These are phyloP conservation scores for Phellopilus nigrolimitatus DNA, from an alignment of 1,284 basidiomycete species.

Conservation along the genomic window DNA sequence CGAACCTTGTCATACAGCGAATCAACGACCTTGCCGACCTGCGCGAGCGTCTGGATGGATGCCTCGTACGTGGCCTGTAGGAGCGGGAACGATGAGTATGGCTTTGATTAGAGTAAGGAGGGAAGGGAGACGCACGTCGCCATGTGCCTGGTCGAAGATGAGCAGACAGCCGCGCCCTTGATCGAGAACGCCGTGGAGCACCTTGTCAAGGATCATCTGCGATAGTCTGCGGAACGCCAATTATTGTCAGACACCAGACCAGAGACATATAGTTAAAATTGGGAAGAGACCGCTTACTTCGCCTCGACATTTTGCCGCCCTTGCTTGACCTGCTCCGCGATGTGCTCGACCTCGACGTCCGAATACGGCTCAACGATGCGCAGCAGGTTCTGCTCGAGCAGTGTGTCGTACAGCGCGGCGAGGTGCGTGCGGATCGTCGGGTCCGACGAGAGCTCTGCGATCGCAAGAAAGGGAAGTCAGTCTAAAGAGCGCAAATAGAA, in stretches of 20 bases:
- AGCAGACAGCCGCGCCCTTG: conserved; percentile 91
- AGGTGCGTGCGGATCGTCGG: conserved; percentile 93
- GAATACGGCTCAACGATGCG: conserved; percentile 96
- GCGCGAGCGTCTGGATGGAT: conserved; percentile 84
- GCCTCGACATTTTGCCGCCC: conserved; percentile 89
- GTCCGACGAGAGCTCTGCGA: conserved; percentile 84
- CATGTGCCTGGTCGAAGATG: conserved; percentile 81
- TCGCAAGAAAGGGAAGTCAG: neutral
- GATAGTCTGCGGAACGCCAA: conserved; percentile 56
- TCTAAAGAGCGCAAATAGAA: neutral
- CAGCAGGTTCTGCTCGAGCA: conserved; percentile 92
- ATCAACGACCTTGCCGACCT: conserved; percentile 89
- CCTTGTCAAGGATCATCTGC: conserved; percentile 98
- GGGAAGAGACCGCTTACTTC: conserved; percentile 57
- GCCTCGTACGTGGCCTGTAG: conserved; percentile 62
- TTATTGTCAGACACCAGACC: neutral
- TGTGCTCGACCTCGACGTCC: conserved; percentile 85
- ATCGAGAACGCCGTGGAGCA: conserved; percentile 91
- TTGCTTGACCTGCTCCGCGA: conserved; percentile 88
- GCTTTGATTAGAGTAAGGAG: neutral
- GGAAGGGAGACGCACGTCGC: conserved; percentile 59
- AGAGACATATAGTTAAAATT: conserved; percentile 3
- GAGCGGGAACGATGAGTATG: neutral
- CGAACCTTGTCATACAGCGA: conserved; percentile 84
- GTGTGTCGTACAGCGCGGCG: conserved; percentile 88